A percentile compares a stretch with the other conserved stretches of the same genome.
Conservation (phyloP, 257 asterid genomes). For the Solanum appendiculatum region DNA sequence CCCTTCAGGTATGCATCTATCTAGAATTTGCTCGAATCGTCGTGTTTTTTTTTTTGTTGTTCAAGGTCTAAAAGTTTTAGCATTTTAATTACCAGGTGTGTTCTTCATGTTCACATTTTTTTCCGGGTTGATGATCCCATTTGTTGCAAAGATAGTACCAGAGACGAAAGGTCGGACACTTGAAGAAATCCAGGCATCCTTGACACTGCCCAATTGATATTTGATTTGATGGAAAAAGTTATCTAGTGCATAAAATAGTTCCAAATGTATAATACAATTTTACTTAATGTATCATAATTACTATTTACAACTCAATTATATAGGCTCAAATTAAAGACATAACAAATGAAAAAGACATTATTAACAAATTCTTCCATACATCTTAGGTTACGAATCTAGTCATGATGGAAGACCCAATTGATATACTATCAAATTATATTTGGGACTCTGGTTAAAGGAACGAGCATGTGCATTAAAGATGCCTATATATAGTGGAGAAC, state of each 20-base stretch:
- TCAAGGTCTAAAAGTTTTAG: neutral
- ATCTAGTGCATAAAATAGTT: neutral
- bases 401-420: too few relatives aligned
- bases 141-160: conserved; percentile 61
- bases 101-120: conserved; percentile 31
- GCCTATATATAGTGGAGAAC: too few relatives aligned
- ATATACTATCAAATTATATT: too few relatives aligned
- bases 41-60: neutral
- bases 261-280: neutral
- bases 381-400: too few relatives aligned
- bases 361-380: neutral
- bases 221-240: too few relatives aligned
- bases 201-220: conserved; percentile 1
- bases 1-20: conserved; percentile 41
- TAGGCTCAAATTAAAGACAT: neutral
- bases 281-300: neutral
- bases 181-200: conserved; percentile 56
- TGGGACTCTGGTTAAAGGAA: too few relatives aligned
- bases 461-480: too few relatives aligned
- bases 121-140: conserved; percentile 31
- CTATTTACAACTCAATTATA: neutral
- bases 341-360: neutral
- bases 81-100: conserved; percentile 31
- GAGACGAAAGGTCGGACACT: conserved; percentile 82
- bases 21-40: neutral